phyloP scores from a whole-genome alignment of 768 basidiomycete species.

The Lentinus tigrinus region DNA sequence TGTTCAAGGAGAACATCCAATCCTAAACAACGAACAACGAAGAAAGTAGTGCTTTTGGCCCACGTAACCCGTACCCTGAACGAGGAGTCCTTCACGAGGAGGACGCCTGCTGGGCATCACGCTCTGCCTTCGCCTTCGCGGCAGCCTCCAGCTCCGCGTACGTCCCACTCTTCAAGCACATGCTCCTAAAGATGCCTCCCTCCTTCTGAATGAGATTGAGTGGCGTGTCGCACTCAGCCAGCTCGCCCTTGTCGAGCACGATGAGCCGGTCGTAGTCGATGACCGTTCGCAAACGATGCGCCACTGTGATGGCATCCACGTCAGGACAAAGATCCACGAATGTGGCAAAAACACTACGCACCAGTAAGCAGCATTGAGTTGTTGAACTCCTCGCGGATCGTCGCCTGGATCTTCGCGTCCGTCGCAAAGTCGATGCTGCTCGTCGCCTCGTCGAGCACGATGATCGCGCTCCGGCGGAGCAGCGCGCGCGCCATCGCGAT shows the following conservation, averaged over 20 bases:
- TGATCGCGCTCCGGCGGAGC: conserved; percentile 66
- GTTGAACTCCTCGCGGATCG: conserved; percentile 84
- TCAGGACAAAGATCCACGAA: conserved; percentile 1
- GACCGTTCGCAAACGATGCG: conserved; percentile 73
- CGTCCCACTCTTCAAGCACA: conserved; percentile 63
- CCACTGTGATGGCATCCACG: conserved; percentile 40
- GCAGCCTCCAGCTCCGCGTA: conserved; percentile 58
- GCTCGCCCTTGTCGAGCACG: conserved; percentile 68
- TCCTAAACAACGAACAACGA: no score
- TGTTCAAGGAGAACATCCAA: no score
- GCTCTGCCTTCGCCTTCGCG: conserved; percentile 44
- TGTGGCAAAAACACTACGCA: conserved; percentile 32
- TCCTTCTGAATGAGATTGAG: conserved; percentile 45
- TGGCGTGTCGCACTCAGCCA: conserved; percentile 53
- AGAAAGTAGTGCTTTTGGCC: no score
- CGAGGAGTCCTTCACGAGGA: background rate
- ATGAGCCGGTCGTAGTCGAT: conserved; percentile 81
- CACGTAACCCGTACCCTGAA: no score
- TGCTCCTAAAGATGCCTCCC: conserved; percentile 48
- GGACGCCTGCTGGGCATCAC: conserved; percentile 2
- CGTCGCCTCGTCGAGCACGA: conserved; percentile 82
- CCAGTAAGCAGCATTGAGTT: conserved; percentile 72
- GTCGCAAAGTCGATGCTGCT: conserved; percentile 87
- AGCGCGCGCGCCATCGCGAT: conserved; percentile 86
- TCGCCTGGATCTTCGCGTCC: conserved; percentile 86